phyloP scores from a whole-genome alignment of 176 grass and related monocot genomes.

The Zizania latifolia region DNA sequence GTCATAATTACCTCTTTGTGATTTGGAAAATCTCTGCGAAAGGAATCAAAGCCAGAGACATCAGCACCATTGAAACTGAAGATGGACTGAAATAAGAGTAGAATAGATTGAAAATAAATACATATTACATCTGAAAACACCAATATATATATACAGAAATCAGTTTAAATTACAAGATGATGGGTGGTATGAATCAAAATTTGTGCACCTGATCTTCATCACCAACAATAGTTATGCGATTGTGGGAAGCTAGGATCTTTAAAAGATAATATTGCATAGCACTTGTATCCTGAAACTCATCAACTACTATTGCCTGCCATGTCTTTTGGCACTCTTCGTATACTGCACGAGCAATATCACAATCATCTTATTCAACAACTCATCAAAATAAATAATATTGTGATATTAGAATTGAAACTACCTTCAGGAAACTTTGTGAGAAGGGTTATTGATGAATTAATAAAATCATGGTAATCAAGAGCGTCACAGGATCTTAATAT shows the following conservation, averaged over 20 bases:
- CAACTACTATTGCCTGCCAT: conserved; percentile 83
- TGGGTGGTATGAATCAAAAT: conserved; percentile 24
- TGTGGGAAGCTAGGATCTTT: conserved; percentile 76
- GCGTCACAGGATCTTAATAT: conserved; percentile 88
- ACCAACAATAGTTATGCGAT: conserved; percentile 82
- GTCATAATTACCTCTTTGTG: conserved; percentile 61
- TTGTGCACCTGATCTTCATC: conserved; percentile 86
- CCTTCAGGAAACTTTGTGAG: conserved; percentile 85
- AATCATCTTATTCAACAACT: conserved; percentile 4
- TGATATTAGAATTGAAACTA: conserved; percentile 26
- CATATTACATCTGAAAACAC: conserved; percentile 17
- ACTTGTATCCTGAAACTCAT: conserved; percentile 99
- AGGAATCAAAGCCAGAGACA: conserved; percentile 91
- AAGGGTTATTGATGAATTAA: conserved; percentile 73
- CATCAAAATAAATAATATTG: conserved; percentile 3
- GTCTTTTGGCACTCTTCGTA: conserved; percentile 65
- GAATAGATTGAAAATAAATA: conserved; percentile 16
- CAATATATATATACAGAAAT: conserved; percentile 1
- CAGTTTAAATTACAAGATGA: conserved; percentile 21
- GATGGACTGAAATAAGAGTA: conserved; percentile 72
- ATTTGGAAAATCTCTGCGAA: conserved; percentile 83
- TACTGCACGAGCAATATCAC: conserved; percentile 45
- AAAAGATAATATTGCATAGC: conserved; percentile 88
- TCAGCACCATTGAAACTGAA: conserved; percentile 98
- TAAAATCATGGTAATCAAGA: conserved; percentile 96